Evolutionary conservation across 805 yeast species (phyloP), one percentile per base, ranked within the genome.

Genomic region (Saccharomycopsis fermentans): DNA sequence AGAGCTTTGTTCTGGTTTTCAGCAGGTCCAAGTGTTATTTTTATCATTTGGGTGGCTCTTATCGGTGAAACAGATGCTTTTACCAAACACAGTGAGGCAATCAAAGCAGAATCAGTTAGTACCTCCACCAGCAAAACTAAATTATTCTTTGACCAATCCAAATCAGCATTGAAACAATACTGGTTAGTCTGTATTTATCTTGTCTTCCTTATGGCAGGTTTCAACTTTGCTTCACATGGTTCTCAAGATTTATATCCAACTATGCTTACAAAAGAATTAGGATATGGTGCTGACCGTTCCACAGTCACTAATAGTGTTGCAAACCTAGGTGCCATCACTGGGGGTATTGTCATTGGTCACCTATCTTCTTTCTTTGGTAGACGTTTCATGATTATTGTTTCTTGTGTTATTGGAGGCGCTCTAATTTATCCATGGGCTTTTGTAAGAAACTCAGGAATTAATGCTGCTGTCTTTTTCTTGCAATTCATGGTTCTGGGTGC

Each of bases 181-280:
- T 86, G 90, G 90, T 74, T 84, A 55, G 70, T 80, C 60, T 72
- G 81, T 61, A 65, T 79, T 51, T 86, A 83, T 69, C 69, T 80
- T 62, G 78, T 86, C 40, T 66, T 84, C 12, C 71, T 83, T 68
- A 79, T 84, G 84, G 77, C 86, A 19, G 87, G 85, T 19, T 81
- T 83, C 75, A 85, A 84, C 69, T 86, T 84, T 72, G 77, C 79
- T 73, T 78, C 87, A 8, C 91, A 86, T 64, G 89, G 87, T 1
- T 81, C 89, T 4, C 90, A 86, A 70, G 91, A 86, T 69, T 71
- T 86, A 66, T 83, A 77, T 69, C 88, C 90, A 37, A 82, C 88
- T 1, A 73, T 82, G 72, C 71, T 86, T 54, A 73, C 74, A 24
- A 74, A 73, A 26, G 88, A 85, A 67, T 73, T 80, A 29, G 73